Conservation (phyloP, 140 eudicot species). For the Senecio squalidus region DNA sequence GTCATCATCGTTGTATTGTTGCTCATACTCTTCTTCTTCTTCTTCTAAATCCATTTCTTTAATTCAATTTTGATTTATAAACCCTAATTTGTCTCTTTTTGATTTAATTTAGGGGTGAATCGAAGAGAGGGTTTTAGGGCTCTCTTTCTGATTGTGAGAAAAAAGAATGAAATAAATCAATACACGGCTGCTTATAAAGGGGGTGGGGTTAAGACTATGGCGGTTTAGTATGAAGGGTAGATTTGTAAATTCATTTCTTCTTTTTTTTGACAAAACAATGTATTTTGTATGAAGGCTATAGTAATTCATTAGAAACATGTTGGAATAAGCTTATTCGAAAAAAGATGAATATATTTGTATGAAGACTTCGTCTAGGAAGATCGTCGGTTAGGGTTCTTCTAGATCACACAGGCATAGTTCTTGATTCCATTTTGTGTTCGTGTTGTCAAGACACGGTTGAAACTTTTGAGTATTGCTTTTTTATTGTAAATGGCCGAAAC, state of each 20-base stretch:
- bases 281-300: too few relatives aligned
- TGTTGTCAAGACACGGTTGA: too few relatives aligned
- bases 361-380: too few relatives aligned
- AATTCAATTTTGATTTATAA: not conserved
- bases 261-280: too few relatives aligned
- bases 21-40: slow-evolving; percentile 35
- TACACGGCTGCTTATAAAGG: slow-evolving; percentile 13
- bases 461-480: too few relatives aligned
- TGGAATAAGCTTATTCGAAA: too few relatives aligned
- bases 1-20: slow-evolving; percentile 34
- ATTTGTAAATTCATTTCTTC: not conserved
- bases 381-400: too few relatives aligned
- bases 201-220: not conserved
- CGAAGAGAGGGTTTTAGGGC: slow-evolving; percentile 17
- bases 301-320: too few relatives aligned
- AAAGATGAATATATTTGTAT: too few relatives aligned
- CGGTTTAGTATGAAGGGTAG: slow-evolving; percentile 15
- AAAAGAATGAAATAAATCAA: not conserved
- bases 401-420: too few relatives aligned
- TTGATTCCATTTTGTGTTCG: too few relatives aligned
- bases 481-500: too few relatives aligned
- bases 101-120: not conserved
- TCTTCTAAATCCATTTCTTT: slow-evolving; percentile 49
- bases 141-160: not conserved
- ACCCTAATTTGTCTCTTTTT: not conserved